phyloP scores from a whole-genome alignment of 2,329 filamentous ascomycete species.

The Trichophyton benhamiae region DNA sequence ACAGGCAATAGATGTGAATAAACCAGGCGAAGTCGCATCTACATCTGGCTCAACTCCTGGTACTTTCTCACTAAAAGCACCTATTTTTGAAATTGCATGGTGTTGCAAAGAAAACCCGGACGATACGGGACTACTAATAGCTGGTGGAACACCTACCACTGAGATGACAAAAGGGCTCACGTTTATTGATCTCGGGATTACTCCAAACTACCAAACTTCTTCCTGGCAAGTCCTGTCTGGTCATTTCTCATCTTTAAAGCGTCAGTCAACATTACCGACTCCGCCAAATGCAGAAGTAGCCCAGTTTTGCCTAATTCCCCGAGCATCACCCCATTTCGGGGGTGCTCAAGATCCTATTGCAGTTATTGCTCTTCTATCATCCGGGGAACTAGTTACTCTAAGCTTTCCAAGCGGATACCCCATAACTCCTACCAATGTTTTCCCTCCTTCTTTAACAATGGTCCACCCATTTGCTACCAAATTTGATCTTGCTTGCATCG shows the following conservation, averaged over 20 bases:
- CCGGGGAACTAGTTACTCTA: slow-evolving; percentile 77
- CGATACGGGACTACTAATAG: slow-evolving; percentile 77
- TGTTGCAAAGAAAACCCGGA: slow-evolving; percentile 90
- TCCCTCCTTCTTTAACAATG: slow-evolving; percentile 76
- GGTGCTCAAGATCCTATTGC: slow-evolving; percentile 87
- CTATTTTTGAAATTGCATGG: slow-evolving; percentile 72
- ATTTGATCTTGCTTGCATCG: slow-evolving; percentile 58
- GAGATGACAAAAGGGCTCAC: slow-evolving; percentile 64
- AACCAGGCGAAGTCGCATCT: slow-evolving; percentile 39
- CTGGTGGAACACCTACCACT: slow-evolving; percentile 62
- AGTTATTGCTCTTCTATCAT: slow-evolving; percentile 63
- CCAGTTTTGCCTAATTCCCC: slow-evolving; percentile 73
- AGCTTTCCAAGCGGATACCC: slow-evolving; percentile 87
- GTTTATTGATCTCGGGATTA: slow-evolving; percentile 78
- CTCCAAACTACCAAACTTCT: slow-evolving; percentile 82
- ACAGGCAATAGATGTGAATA: slow-evolving; percentile 59
- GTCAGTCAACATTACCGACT: slow-evolving; percentile 57
- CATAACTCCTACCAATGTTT: slow-evolving; percentile 82
- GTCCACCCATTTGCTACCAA: slow-evolving; percentile 80
- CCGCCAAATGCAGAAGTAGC: slow-evolving; percentile 65
- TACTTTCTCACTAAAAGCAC: slow-evolving; percentile 52
- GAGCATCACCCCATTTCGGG: slow-evolving; percentile 69
- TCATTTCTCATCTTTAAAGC: slow-evolving; percentile 67
- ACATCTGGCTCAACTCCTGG: slow-evolving; percentile 31
- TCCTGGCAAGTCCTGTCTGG: slow-evolving; percentile 71